Base-by-base conservation (phyloP, 176 grass and related monocot genomes). In the Oryza glaberrima region DNA sequence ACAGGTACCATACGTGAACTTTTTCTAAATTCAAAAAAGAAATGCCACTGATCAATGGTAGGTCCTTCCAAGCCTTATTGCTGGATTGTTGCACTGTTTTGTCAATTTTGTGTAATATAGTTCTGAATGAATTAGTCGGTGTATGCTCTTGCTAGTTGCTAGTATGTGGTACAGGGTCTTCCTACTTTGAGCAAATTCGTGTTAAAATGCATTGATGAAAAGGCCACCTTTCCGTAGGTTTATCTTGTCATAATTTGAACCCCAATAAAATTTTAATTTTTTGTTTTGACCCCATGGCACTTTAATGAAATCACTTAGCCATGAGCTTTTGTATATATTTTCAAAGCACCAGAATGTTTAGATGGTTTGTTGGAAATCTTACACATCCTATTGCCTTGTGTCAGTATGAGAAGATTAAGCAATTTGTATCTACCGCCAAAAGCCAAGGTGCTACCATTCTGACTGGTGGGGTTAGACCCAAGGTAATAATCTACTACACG, bases 341-440 rank as follows among this genome's bases (percentile, higher is more conserved):
- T 19, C n/a, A 71, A 54, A 70, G 49, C 65, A 41, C 22, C 11
- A 4, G 3, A 7, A 64, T 64, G 9, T 19, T 48, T 78, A 47
- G 8, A n/a, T 32, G 47, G 9, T 79, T 81, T 77, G n/a, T 78
- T 72, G 16, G 17, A 46, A 60, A 44, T 77, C 65, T 77, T 66
- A 92, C 38, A 48, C 22, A 3, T 81, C 14, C 80, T 79, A 76
- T 86, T 87, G 8, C 23, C 19, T 77, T 85, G 34, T 88, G 76
- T 84, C 88, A 99, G 96, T 99, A 92, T 70, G 94, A 94, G 67
- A 96, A 99, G 81, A 94, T 94, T 16, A 96, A 96, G 65, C 96
- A 89, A 40, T 89, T 94, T 5, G 80, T 99, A 77, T 65, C 88
- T 2, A 99, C 79, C 66, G 96, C 93, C 34, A 96, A 88, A 90